Base-by-base conservation (phyloP, 2,329 filamentous ascomycete species). In the Plectosphaerella sp. region DNA sequence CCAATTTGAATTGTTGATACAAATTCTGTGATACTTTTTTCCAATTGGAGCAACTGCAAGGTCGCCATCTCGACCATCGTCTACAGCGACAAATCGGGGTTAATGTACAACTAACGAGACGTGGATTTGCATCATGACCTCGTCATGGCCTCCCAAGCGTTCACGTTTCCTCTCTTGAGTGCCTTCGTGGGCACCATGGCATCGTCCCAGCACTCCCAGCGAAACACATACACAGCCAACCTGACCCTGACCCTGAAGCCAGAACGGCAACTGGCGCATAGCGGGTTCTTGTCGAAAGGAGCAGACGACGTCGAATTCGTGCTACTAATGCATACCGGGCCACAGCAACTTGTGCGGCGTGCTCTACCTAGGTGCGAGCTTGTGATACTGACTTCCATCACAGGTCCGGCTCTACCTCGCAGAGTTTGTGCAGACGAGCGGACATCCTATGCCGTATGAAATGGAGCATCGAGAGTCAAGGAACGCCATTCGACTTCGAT, bases 401-500 rank as follows among this genome's bases (percentile, higher is more conserved):
- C 39, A 51, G 49, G 49, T 45, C 28, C n/a, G 28, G 20, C 49
- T 51, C 4, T 45, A 47, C 33, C 45, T 51, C 15, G 42, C 20
- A 11, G 36, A 51, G 28, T 45, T 51, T 15, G 43, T 47, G 3
- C 42, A 46, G 15, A 37, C 49, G 10, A 22, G 39, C 16, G 37
- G 48, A 14, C 48, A 45, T 9, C 48, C 37, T 11, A 18, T 49
- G 12, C 37, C 39, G 5, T 49, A 49, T 39, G 37, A 49, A 16
- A 7, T 49, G 25, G 24, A 18, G 11, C 48, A 43, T 15, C 48
- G 48, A 12, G 48, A 49, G 22, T 10, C 25, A 16, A 39, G 20
- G 24, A 43, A 49, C 15, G 24, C 48, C 10, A 28, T 49, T 11
- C 48, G 48, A 11, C 48, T 49, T 3, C 37, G 48, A 35, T 49